Evolutionary conservation across 768 basidiomycete species (phyloP).

Genomic region (Boletus rubescentipes): DNA sequence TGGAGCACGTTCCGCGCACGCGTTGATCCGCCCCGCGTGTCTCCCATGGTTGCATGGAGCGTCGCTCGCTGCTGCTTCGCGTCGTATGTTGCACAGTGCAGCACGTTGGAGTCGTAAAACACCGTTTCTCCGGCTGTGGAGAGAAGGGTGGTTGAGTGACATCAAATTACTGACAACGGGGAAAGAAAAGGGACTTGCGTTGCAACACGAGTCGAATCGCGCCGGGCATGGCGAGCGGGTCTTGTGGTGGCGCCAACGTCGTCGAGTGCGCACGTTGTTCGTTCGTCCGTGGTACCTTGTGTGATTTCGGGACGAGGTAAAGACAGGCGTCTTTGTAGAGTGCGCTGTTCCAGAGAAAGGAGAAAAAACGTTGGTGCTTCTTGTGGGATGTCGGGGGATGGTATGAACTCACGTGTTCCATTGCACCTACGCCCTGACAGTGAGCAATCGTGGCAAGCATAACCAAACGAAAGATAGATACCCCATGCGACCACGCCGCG

Average conservation of each 20-base stretch:
- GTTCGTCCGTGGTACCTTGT: constrained; percentile 53
- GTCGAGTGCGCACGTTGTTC: constrained; percentile 58
- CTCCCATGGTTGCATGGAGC: constrained; percentile 68
- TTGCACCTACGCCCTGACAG: constrained; percentile 51
- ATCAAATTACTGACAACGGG: background rate
- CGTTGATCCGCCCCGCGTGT: constrained; percentile 55
- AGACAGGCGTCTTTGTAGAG: constrained; percentile 69
- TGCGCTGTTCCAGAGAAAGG: constrained; percentile 41
- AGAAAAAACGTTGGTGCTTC: background rate
- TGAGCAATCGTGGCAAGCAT: too few species aligned
- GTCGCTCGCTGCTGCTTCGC: constrained; percentile 53
- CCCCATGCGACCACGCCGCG: constrained; percentile 61
- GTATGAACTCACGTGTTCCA: constrained; percentile 68
- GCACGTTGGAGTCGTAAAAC: constrained; percentile 78
- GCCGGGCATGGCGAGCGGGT: constrained; percentile 73
- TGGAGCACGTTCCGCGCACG: constrained; percentile 75
- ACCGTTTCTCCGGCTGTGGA: constrained; percentile 65
- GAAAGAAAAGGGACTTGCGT: constrained; percentile 38
- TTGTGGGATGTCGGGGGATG: background rate
- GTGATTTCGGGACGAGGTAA: constrained; percentile 68
- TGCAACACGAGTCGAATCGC: constrained; percentile 53
- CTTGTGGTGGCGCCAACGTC: constrained; percentile 46
- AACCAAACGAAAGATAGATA: constrained; percentile 24
- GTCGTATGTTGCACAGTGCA: constrained; percentile 71
- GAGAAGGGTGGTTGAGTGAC: background rate